Evolutionary conservation across 2,329 filamentous ascomycete genomes (phyloP), one percentile per base, ranked within the genome.

Genomic region (Claviceps sorghi): DNA sequence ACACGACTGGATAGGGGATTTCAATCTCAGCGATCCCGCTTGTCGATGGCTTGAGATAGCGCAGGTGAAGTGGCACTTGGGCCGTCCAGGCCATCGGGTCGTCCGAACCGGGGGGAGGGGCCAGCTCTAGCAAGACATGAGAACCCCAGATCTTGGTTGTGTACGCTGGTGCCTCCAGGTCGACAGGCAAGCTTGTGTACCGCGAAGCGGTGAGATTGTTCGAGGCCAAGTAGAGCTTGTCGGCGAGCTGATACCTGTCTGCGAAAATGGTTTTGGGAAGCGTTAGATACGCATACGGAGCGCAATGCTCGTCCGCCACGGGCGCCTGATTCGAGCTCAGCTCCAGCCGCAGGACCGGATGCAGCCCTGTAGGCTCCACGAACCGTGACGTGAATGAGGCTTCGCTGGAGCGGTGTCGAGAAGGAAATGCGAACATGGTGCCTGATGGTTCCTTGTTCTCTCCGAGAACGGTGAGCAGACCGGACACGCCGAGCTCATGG

Each of bases 141-240:
- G 85, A 90, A 5, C 91, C 91, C 91, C 91, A 96, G 34, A 74
- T 67, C 7, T 76, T 63, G 32, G 88, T 76, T 1, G 83, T 80
- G 72, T 94, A 97, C 60, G 84, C 84, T 1, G 91, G 91, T 0
- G 88, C 89, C 70, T 97, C 91, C 51, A 97, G 82, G 59, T 97
- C 90, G 7, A 90, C 86, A 21, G 88, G 86, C 13, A 86, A 78
- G 29, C 81, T 82, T 15, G 88, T 76, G 57, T 84, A 80, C 45
- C 76, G 81, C 42, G 94, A 70, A 2, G 78, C 72, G 2, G 76
- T 73, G 21, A 96, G 75, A 62, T 94, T 88, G 61, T 95, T 88
- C 1, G 88, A 90, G 3, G 79, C 67, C 32, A 95, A 76, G 68
- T 94, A 93, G 5, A 95, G 74, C 0, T 77, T 68, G 64, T 90